Evolutionary conservation across 345 rosid species (phyloP), one percentile per base, ranked within the genome.

Genomic region (Ricinus communis): DNA sequence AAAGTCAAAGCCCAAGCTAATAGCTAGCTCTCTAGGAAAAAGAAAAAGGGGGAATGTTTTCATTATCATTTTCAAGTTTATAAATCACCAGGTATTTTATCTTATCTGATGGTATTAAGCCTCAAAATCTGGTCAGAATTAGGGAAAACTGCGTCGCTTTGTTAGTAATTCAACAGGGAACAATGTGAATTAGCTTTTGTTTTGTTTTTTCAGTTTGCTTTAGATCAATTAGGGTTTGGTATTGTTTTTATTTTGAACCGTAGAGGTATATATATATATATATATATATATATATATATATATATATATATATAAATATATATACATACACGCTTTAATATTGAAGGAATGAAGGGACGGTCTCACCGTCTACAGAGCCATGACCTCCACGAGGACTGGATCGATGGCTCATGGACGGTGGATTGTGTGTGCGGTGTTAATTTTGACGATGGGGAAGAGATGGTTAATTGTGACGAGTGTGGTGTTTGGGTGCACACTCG

Each of bases 401-500:
- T 83, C n/a, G 84, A 94, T 62, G 98, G 86, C 59, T 91, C 97
- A 3, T 94, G 98, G 98, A 92, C 90, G 14, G 99, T 95, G 62
- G 97, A 95, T 81, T 95, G 99, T 66, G 86, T 87, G 0, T 94
- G 99, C 62, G 96, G 99, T 33, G 97, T 95, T 51, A 87, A 79
- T 66, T 95, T 86, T 25, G 99, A 95, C 57, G 97, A 95, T 64
- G 99, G 99, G 14, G 93, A 92, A 74, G 97, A 95, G 88, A 95
- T 95, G 99, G 97, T 95, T 59, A 91, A 92, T 74, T 95, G 99
- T 61, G 99, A 92, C 13, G 99, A 91, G 79, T 95, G 97, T 62
- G 97, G 97, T 43, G 97, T 91, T 30, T 94, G 98, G 98, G 98
- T 91, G 41, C 99, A 95, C 76, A 92, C 99, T 5, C 90, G 97